Evolutionary conservation across 768 basidiomycete species (phyloP).

Genomic region (Lactarius akahatsu): DNA sequence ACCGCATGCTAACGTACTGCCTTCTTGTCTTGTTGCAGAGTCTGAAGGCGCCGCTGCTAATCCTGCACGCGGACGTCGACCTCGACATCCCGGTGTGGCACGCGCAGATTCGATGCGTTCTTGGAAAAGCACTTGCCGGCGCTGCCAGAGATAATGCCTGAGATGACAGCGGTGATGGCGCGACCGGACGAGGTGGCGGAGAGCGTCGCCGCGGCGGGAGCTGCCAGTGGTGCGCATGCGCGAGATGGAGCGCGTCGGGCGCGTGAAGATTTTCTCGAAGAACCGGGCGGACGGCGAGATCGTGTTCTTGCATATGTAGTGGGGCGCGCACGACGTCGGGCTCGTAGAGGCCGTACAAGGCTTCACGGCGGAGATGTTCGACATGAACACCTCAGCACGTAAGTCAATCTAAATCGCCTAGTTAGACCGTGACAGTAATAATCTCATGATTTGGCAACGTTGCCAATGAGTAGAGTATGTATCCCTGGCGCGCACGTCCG

Average conservation of each 20-base stretch:
- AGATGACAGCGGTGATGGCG: conserved; percentile 28
- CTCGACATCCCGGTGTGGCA: conserved; percentile 70
- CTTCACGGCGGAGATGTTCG: conserved; percentile 39
- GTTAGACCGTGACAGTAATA: background rate
- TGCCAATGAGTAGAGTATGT: no score
- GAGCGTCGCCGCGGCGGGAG: conserved; percentile 39
- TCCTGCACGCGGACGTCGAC: conserved; percentile 77
- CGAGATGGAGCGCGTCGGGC: conserved; percentile 49
- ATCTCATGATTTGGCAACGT: background rate
- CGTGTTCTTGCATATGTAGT: conserved; percentile 54
- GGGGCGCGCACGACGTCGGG: conserved; percentile 62
- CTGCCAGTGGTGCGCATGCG: conserved; percentile 40
- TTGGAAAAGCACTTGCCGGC: conserved; percentile 56
- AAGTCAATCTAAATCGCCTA: background rate
- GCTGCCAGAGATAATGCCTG: conserved; percentile 40
- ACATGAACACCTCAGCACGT: conserved; percentile 10
- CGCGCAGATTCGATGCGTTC: conserved; percentile 61
- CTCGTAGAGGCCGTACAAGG: conserved; percentile 70
- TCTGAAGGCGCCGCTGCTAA: conserved; percentile 64
- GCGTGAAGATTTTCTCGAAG: conserved; percentile 52
- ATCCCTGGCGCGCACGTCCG: no score
- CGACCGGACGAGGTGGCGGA: conserved; percentile 44
- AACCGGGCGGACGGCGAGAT: conserved; percentile 43
- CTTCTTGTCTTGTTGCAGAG: conserved; percentile 41
- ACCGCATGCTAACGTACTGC: background rate